Percentiles rank a stretch among this genome's conserved stretches.
These are phyloP conservation scores for Pistacia atlantica DNA, from an alignment of 345 rosid genomes.

Conservation along the genomic window DNA sequence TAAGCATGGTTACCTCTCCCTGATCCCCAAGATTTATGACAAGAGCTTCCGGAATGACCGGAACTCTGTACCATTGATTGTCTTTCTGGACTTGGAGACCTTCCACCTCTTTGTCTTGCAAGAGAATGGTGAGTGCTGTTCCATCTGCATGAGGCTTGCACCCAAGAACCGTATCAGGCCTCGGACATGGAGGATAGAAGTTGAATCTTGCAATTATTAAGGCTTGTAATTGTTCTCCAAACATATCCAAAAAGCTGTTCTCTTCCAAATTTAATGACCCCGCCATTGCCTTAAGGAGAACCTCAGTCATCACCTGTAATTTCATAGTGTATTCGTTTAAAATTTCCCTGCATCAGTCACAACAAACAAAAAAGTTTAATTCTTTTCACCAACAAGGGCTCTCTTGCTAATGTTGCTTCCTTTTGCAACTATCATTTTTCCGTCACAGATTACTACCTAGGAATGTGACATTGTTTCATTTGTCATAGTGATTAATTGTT, in stretches of 20 bases:
- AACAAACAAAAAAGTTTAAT: neutral
- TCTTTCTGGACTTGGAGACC: constrained; percentile 55
- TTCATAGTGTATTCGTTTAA: constrained; percentile 40
- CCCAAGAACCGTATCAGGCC: constrained; percentile 54
- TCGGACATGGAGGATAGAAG: constrained; percentile 61
- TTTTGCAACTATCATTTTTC: too few relatives aligned
- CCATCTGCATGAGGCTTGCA: constrained; percentile 64
- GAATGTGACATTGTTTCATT: too few relatives aligned
- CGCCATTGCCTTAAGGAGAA: constrained; percentile 55
- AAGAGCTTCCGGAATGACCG: constrained; percentile 45
- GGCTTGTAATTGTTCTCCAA: constrained; percentile 34
- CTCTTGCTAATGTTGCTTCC: too few relatives aligned
- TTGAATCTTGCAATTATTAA: constrained; percentile 51
- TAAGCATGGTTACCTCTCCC: constrained; percentile 36
- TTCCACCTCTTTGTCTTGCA: constrained; percentile 55
- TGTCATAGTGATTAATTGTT: too few relatives aligned
- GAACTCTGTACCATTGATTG: constrained; percentile 52
- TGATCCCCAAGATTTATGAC: constrained; percentile 61
- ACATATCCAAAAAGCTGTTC: constrained; percentile 44
- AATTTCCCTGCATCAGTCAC: constrained; percentile 31
- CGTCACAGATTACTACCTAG: too few relatives aligned
- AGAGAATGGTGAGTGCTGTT: constrained; percentile 54
- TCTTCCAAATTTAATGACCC: constrained; percentile 50
- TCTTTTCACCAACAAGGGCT: neutral
- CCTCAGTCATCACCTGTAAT: constrained; percentile 18